Conservation (phyloP, 805 yeast species). For the Yarrowia porcina region DNA sequence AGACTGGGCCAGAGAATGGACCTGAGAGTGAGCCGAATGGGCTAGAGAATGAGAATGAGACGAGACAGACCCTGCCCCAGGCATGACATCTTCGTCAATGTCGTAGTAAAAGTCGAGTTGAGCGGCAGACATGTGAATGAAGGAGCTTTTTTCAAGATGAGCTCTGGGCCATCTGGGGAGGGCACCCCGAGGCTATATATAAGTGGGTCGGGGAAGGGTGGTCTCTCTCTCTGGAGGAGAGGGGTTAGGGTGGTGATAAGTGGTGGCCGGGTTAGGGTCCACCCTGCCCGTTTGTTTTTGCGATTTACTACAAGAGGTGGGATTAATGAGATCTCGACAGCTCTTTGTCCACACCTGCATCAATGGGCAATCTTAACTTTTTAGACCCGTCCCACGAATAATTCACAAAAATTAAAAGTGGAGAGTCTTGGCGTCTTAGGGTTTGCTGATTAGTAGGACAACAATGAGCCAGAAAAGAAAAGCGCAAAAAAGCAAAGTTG, state of each 20-base stretch:
- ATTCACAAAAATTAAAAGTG: conserved; percentile 3
- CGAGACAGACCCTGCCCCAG: not conserved
- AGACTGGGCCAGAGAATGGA: not conserved
- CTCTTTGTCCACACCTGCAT: not conserved
- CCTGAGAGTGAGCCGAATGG: not conserved
- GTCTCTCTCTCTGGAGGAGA: conserved; percentile 9
- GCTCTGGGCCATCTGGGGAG: not conserved
- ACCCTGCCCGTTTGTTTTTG: not conserved
- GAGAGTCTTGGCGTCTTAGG: not conserved
- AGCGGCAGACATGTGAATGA: not conserved
- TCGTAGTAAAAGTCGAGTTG: conserved; percentile 17
- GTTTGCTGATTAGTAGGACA: not conserved
- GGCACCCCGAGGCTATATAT: not conserved
- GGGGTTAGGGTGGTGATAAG: conserved; percentile 18
- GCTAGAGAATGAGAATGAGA: not conserved
- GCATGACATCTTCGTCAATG: conserved; percentile 7
- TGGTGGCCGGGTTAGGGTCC: not conserved
- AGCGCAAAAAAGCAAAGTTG: not conserved
- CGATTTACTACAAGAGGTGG: not conserved
- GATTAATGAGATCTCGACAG: not conserved
- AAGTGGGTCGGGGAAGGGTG: not conserved
- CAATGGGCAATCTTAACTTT: conserved; percentile 9
- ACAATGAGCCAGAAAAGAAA: not conserved
- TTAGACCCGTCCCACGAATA: not conserved
- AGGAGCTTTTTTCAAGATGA: not conserved